Evolutionary conservation across 73 alveolate species (phyloP), one percentile per base, ranked within the genome.

Genomic region (Paramecium biaurelia): DNA sequence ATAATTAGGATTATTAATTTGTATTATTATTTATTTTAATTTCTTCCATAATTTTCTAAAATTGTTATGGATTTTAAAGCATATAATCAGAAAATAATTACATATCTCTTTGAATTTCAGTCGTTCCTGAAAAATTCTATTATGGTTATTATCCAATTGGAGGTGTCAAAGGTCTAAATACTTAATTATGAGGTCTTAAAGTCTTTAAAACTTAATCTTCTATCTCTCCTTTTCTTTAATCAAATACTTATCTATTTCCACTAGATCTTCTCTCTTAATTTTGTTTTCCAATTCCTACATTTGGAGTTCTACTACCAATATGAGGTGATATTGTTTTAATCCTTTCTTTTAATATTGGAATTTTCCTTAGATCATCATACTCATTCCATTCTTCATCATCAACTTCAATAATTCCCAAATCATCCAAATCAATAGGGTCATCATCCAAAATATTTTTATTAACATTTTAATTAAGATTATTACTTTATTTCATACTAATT

Each of bases 311-410:
- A 18, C 63, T 34, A n/a, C 70, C 90, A 20, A 79, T 79, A 4
- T 89, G 79, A 70, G 94, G 94, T 42, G 94, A 89, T 9, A 70
- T 68, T 2, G 67, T 43, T 18, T 89, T 89, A 15, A 89, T 70
- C 70, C 74, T 89, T 15, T 89, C 85, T 70, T 89, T 89, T 70
- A 89, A 72, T 8, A 70, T 89, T 23, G 94, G 94, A 43, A 89
- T 89, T 53, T 89, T 89, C 45, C 94, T 68, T 18, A 89, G 45
- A 21, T 70, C 94, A 72, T 89, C 94, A 70, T 89, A 89, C 49
- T 89, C 94, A 89, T 89, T 89, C 94, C 94, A 89, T 42, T 89
- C 94, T 43, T 89, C 94, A 18, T 89, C 94, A 70, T 89, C 94
- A 1, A 89, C 90, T 8, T 89, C 94, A 20, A 89, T 89, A 15